Percentiles rank a stretch among this genome's conserved stretches.
phyloP scores from a whole-genome alignment of 148 eudicot genomes.

The Pharnaceum exiguum region DNA sequence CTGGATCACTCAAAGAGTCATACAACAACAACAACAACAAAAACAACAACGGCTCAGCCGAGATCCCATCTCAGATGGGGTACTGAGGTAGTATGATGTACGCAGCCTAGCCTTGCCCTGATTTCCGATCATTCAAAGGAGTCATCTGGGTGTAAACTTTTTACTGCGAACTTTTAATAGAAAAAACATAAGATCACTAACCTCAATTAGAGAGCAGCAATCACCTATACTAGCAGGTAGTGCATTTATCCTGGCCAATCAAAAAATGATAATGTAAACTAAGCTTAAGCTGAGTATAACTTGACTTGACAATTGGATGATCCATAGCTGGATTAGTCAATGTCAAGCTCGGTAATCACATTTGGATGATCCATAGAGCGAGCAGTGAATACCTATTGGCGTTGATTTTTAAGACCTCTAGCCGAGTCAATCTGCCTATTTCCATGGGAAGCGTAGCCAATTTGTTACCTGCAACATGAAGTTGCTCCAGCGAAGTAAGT shows the following conservation, averaged over 20 bases:
- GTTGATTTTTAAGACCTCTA: constrained; percentile 67
- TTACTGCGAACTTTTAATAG: too few species aligned
- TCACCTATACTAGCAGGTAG: constrained; percentile 60
- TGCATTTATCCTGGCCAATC: constrained; percentile 44
- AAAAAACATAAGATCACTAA: constrained; percentile 19
- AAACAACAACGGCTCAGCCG: not conserved
- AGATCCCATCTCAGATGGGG: too few species aligned
- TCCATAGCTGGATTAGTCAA: not conserved
- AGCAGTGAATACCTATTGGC: constrained; percentile 50
- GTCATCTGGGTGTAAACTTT: too few species aligned
- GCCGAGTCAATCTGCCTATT: constrained; percentile 50
- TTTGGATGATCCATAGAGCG: not conserved
- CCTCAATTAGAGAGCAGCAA: constrained; percentile 73
- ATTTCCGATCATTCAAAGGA: too few species aligned
- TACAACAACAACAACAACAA: not conserved
- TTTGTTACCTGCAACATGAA: constrained; percentile 58
- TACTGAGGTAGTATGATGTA: too few species aligned
- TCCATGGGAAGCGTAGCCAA: constrained; percentile 54
- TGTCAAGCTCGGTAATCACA: not conserved
- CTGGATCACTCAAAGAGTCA: constrained; percentile 34
- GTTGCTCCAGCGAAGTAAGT: constrained; percentile 58
- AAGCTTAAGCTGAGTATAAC: too few species aligned
- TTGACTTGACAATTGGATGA: too few species aligned
- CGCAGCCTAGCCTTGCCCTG: too few species aligned
- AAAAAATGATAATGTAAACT: too few species aligned